Percentiles rank a stretch among this genome's conserved stretches.
Conservation (phyloP, 1,284 basidiomycete genomes). For the Irpex lacteus region DNA sequence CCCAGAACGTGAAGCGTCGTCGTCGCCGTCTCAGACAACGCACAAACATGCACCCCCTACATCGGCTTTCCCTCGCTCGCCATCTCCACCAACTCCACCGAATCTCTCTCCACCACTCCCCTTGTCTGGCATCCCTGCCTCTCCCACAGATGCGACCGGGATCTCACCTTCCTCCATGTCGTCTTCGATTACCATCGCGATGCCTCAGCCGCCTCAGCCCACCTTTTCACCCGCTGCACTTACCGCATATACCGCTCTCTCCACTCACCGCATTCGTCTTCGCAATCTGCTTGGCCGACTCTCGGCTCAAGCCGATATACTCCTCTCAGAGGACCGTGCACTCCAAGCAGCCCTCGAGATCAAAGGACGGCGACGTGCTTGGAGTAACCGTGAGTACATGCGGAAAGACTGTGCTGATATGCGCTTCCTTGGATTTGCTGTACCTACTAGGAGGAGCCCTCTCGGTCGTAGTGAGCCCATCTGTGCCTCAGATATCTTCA, state of each 20-base stretch:
- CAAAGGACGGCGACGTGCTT: slow-evolving; percentile 50
- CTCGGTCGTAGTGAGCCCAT: slow-evolving; percentile 36
- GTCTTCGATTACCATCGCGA: neutral
- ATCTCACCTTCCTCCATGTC: neutral
- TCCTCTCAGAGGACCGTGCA: slow-evolving; percentile 33
- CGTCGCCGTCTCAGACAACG: neutral
- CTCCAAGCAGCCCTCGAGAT: slow-evolving; percentile 47
- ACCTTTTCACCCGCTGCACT: slow-evolving; percentile 24
- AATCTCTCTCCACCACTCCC: slow-evolving; percentile 14
- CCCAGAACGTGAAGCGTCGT: neutral
- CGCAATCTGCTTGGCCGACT: slow-evolving; percentile 37
- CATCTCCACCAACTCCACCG: slow-evolving; percentile 8
- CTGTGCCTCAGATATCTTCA: slow-evolving; percentile 18
- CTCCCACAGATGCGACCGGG: neutral
- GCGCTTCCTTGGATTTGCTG: slow-evolving; percentile 37
- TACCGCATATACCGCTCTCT: slow-evolving; percentile 36
- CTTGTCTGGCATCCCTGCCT: slow-evolving; percentile 13
- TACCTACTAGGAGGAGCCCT: slow-evolving; percentile 40
- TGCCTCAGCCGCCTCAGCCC: slow-evolving; percentile 8
- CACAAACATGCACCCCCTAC: neutral
- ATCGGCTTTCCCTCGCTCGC: neutral
- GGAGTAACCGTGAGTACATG: slow-evolving; percentile 43
- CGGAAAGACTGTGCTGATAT: slow-evolving; percentile 24
- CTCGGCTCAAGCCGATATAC: slow-evolving; percentile 33
- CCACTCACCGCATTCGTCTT: slow-evolving; percentile 37